These are phyloP conservation scores for Hypoxylon fuscum DNA, from an alignment of 495 filamentous ascomycete species.

Conservation along the genomic window DNA sequence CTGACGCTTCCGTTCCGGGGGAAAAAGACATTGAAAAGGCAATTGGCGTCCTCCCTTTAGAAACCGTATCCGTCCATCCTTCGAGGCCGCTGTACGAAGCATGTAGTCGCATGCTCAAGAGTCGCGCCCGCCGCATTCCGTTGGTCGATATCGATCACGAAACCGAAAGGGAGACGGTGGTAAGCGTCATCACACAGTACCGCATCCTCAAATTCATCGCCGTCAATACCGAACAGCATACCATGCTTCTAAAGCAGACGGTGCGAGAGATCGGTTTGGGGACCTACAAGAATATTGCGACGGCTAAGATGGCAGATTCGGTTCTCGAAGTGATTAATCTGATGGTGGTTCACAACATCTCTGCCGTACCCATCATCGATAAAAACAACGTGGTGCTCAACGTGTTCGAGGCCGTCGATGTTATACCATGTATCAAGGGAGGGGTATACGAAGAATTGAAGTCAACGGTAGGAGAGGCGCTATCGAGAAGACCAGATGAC, in stretches of 20 bases:
- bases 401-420: constrained; percentile 97
- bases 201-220: constrained; percentile 98
- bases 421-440: constrained; percentile 94
- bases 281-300: constrained; percentile 80
- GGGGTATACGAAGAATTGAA: constrained; percentile 91
- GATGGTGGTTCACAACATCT: constrained; percentile 92
- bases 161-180: constrained; percentile 89
- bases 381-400: constrained; percentile 84
- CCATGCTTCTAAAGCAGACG: constrained; percentile 86
- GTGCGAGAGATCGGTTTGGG: constrained; percentile 86
- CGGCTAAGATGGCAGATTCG: constrained; percentile 88
- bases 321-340: constrained; percentile 97
- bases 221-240: constrained; percentile 90
- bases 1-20: constrained; percentile 17
- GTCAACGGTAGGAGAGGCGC: constrained; percentile 86
- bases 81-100: constrained; percentile 91
- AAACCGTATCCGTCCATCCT: constrained; percentile 95
- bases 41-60: constrained; percentile 87
- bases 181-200: constrained; percentile 97
- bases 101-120: constrained; percentile 92
- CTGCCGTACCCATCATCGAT: constrained; percentile 93
- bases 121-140: constrained; percentile 90
- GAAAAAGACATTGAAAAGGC: constrained; percentile 88
- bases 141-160: constrained; percentile 95
- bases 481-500: constrained; percentile 87